Base-by-base conservation (phyloP, 2,329 filamentous ascomycete genomes). In the Talaromyces sp. region DNA sequence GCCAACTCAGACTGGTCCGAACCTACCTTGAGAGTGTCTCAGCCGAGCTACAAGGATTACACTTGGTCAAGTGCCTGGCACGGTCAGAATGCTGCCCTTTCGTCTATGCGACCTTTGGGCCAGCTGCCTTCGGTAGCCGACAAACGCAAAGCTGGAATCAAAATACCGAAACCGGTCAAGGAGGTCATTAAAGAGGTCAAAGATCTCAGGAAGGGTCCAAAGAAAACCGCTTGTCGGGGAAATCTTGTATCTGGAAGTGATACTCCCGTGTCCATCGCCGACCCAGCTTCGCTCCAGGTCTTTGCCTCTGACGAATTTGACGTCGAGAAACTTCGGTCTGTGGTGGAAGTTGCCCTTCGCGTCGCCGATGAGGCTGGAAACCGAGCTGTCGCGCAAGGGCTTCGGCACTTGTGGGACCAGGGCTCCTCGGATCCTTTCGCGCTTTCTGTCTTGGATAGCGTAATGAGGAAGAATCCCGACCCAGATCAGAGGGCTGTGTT, bases 71-170 rank as follows among this genome's bases (percentile, higher is more conserved):
- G 89, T 51, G 82, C 94, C 66, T 71, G 65, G 29, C 66, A 61
- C 51, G 80, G 88, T 68, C 82, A 88, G 54, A 85, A 86, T 72
- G 90, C 90, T 64, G 89, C 95, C 19, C 80, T 95, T 61, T 88
- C 90, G 74, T 88, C 88, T 68, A 96, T 96, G 92, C 87, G 87
- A 57, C 88, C 92, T 27, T 78, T 96, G 59, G 92, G 92, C 46
- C 83, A 86, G 58, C 80, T 87, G 66, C 92, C 92, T 12, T 82
- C 81, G 24, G 76, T 82, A 54, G 83, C 85, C 70, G 79, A 86
- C 65, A 85, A 86, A 76, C 78, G 79, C 63, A 80, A 70, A 62
- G 69, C 59, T 48, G 69, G 81, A 65, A 72, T 81, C 61, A 82
- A 79, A 68, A 71, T 67, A 46, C 61, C 72, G 31, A 62, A 62